Base-by-base conservation (phyloP, 2,329 filamentous ascomycete genomes). In the Boeremia lycopersici region DNA sequence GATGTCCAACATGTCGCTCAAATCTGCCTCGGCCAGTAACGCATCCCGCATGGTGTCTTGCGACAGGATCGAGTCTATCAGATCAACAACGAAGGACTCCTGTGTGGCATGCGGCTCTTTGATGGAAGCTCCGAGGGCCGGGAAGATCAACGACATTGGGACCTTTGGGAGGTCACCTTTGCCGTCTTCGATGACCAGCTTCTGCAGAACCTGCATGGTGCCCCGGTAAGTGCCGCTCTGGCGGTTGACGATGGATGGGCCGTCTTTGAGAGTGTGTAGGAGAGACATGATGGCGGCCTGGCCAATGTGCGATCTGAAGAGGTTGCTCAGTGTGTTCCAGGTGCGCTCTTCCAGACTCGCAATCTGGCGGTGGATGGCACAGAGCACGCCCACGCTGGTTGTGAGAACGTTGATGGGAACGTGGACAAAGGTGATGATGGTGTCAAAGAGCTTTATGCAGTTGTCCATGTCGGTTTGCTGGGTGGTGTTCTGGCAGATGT, bases 301-400 rank as follows among this genome's bases (percentile, higher is more conserved):
- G 17, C 88, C 88, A 60, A 90, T 85, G 68, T 91, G 89, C 1
- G 89, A 91, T 64, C 81, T 86, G 77, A 87, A 88, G 0, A 93
- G 78, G 60, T 90, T 88, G 67, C 83, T 81, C 29, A 92, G 78
- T 0, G 86, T 87, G 57, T 85, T 84, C 89, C 89, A 92, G 3
- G 89, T 82, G 35, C 84, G 81, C 58, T 86, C 84, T 53, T 84
- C 79, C 10, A 90, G 79, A 40, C 76, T 78, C 11, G 78, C 76
- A 2, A 92, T 83, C 45, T 90, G 79, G 57, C 84, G 86, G 70
- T 89, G 88, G 56, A 91, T 88, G 35, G 87, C 88, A 64, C 88
- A 88, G 48, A 93, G 78, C 4, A 91, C 83, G 57, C 88, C 85
- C 31, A 93, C 80, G 65, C 87, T 91, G 30, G 82, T 81, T 62